These are phyloP conservation scores for Neofusicoccum cordaticola DNA, from an alignment of 2,329 filamentous ascomycete species.

Conservation along the genomic window DNA sequence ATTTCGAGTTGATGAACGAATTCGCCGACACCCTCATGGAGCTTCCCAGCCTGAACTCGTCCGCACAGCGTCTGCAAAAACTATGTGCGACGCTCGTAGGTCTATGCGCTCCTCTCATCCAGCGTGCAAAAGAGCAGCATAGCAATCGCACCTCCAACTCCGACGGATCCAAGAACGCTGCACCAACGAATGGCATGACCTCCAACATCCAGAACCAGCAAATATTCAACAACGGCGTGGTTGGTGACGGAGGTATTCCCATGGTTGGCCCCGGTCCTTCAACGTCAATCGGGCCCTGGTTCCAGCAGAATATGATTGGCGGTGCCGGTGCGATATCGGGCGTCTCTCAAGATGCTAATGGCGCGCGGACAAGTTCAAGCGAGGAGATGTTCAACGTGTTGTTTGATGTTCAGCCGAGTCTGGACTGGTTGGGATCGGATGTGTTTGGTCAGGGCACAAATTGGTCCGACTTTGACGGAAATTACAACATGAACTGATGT, in stretches of 20 bases:
- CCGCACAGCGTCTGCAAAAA: constrained; percentile 28
- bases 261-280: background rate
- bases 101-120: constrained; percentile 31
- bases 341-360: background rate
- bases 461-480: background rate
- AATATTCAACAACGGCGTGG: background rate
- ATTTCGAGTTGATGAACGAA: constrained; percentile 31
- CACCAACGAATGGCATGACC: background rate
- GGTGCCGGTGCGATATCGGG: background rate
- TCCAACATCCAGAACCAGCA: background rate
- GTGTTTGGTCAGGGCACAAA: constrained; percentile 19
- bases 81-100: constrained; percentile 30
- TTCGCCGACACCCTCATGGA: constrained; percentile 29
- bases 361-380: constrained; percentile 19
- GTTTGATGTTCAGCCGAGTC: constrained; percentile 32
- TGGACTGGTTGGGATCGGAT: constrained; percentile 35
- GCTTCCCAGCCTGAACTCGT: constrained; percentile 30
- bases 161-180: background rate
- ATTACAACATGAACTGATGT: background rate
- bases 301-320: background rate
- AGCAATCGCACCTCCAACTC: background rate
- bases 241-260: background rate
- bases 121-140: constrained; percentile 16
- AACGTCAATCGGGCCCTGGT: background rate
- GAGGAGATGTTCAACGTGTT: constrained; percentile 36